These are phyloP conservation scores for Ceratobasidium theobromae DNA, from an alignment of 1,284 basidiomycete species.

Conservation along the genomic window DNA sequence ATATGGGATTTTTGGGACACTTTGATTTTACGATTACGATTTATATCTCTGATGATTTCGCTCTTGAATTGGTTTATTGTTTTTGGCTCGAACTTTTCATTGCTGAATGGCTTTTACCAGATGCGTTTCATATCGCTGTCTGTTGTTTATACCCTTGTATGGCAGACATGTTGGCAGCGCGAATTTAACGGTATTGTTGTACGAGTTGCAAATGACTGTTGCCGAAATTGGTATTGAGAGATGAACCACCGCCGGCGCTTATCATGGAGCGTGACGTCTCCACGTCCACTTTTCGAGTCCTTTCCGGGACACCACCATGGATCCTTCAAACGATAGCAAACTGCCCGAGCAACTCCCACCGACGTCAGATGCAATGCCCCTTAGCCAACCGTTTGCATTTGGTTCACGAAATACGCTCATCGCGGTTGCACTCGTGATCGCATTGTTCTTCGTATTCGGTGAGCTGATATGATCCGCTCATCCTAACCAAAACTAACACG, in stretches of 20 bases:
- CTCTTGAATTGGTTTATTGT: slow-evolving; percentile 8
- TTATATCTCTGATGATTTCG: slow-evolving; percentile 18
- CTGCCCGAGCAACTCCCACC: neutral
- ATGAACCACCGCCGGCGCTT: neutral
- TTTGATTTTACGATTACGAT: slow-evolving; percentile 26
- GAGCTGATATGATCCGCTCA: neutral
- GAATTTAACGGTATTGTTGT: slow-evolving; percentile 16
- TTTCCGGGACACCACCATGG: slow-evolving; percentile 29
- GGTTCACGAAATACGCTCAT: slow-evolving; percentile 2
- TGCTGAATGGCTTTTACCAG: slow-evolving; percentile 10
- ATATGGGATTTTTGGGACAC: neutral
- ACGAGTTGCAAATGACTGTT: neutral
- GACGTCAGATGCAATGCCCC: slow-evolving; percentile 12
- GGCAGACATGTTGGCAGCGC: slow-evolving; percentile 17
- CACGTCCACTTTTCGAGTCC: slow-evolving; percentile 6
- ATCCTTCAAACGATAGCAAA: neutral
- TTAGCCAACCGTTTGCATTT: slow-evolving; percentile 4
- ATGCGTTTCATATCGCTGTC: neutral
- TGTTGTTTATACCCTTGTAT: slow-evolving; percentile 32
- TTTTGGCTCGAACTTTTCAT: slow-evolving; percentile 19
- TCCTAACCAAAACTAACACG: neutral
- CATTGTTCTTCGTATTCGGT: slow-evolving; percentile 9
- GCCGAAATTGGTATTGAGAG: too few species aligned
- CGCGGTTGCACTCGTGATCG: slow-evolving; percentile 3
- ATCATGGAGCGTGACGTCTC: slow-evolving; percentile 26